Evolutionary conservation across 225 moss, liverwort and hornwort genomes (phyloP), one percentile per base, ranked within the genome.

Genomic region (Straminergon stramineum): DNA sequence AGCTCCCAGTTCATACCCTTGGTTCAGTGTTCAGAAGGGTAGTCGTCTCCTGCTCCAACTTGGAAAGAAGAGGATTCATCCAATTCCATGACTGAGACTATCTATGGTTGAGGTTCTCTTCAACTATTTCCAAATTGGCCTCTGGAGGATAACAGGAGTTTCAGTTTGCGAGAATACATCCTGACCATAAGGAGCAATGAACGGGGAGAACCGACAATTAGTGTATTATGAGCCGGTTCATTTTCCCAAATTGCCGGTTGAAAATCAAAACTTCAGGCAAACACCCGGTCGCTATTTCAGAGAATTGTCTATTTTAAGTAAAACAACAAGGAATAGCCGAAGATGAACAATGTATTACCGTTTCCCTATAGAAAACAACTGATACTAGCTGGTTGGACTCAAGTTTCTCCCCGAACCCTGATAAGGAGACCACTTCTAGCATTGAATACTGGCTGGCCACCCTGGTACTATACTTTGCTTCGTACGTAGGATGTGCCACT

Each of bases 401-500:
- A 48, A 48, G 48, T 48, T 48, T 48, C 48, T 48, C 9, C 48
- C 48, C 48, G 48, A 48, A 48, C 48, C 48, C 48, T 48, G 48
- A 48, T 48, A 48, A 48, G 5, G 15, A 37, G 43, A 31, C 65
- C 41, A 67, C 43, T 69, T 84, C 30, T 77, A 71, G 73, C 60
- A 63, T 74, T 73, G 22, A 57, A 16, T 65, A 58, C 15, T 26
- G 31, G n/a, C 45, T 10, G 10, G 10, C 6, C 28, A 45, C 45
- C 73, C 45, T 45, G 17, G 28, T 10, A 45, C 16, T 27, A 5
- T 9, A 41, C 5, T 92, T 96, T 96, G 71, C 87, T 95, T 83
- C 92, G 96, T 92, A 95, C 90, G 74, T 99, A 91, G 56, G 99
- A 92, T 96, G 97, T 62, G 92, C 90, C 91, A 96, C 93, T 22